Evolutionary conservation across 2,329 filamentous ascomycete species (phyloP), one percentile per base, ranked within the genome.

Genomic region (Dactylellina haptotyla): DNA sequence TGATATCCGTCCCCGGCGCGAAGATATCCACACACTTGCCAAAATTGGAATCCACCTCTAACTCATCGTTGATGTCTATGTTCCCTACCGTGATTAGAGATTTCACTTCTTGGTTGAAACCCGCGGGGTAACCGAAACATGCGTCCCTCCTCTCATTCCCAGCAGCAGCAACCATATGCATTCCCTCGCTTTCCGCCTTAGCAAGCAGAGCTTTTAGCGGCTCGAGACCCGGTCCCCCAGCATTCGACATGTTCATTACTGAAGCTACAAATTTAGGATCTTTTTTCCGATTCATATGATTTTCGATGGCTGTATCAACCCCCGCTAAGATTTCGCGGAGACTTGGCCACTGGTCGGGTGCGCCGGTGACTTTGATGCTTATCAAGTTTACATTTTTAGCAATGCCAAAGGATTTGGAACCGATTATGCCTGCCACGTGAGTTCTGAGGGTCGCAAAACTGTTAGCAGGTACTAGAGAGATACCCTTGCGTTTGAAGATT

Each of bases 1-100:
- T 77, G 25, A 85, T 81, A 65, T 78, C 77, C 9, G 80, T 80
- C 16, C 85, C 85, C 2, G 85, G 84, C 1, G 84, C 85, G 41
- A 84, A 84, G 75, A 87, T 80, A 71, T 87, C 84, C 53, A 87
- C 53, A 28, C 53, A 57, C 14, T 14, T 6, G 16, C 53, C 63
- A 26, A 20, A 53, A 28, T 59, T 43, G 5, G 63, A 67, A 16
- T 10, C 12, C n/a, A 6, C 23, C 1, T 41, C 30, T 12, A 53
- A 23, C 16, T 18, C 54, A 37, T 59, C 63, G 20, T 30, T 59
- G 5, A 67, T 67, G 45, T 67, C 43, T 4, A 14, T 5, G 16
- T 67, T 67, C 1, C 63, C 63, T 4, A 67, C 51, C 6, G 30
- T 39, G 26, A 67, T 53, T n/a, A 67, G 39, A 25, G 45, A 25